Base-by-base conservation (phyloP, 441 rosid species). In the Geranium incanum region DNA sequence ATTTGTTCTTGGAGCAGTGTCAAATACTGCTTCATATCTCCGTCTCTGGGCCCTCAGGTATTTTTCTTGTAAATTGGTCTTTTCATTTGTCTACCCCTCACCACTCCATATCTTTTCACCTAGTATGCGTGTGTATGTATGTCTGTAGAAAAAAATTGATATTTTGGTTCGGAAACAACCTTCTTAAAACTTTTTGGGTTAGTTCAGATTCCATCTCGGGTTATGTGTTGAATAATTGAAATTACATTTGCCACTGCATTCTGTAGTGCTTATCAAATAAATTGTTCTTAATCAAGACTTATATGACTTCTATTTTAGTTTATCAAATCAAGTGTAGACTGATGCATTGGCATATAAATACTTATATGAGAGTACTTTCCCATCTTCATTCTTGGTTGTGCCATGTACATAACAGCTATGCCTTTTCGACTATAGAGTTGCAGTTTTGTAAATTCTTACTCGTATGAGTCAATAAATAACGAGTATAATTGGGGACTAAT, bases 11-110 rank as follows among this genome's bases (percentile, higher is more conserved):
- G 97, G 99, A 74, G 95, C 95, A 55, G 98, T 92, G 66, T 95
- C 99, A n/a, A 95, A 92, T 81, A 95, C 99, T 62, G 99, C 99
- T 64, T 95, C 98, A 2, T 89, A 95, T 80, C 99, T 95, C 68
- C 91, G 99, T 23, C 78, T 89, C 60, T 92, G 99, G 99, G 96
- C 99, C 13, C 93, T 95, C 75, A 95, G 97, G 99, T 95, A 55
- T 63, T 4, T 16, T 69, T 18, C 57, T 33, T 33, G 41, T 33
- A 50, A 50, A 50, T 50, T 50, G 59, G 6, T 50, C 18, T 50
- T 50, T 50, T 50, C 59, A n/a, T 50, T 50, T 13, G 59, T 50
- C 19, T 11, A 50, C 1, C 16, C 59, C 59, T 18, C 59, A 13
- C 50, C 1, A 8, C 50, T 9, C 50, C 50, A 43, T 11, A 6